These are phyloP conservation scores for Dactylonectria estremocensis DNA, from an alignment of 2,329 filamentous ascomycete genomes.

Conservation along the genomic window DNA sequence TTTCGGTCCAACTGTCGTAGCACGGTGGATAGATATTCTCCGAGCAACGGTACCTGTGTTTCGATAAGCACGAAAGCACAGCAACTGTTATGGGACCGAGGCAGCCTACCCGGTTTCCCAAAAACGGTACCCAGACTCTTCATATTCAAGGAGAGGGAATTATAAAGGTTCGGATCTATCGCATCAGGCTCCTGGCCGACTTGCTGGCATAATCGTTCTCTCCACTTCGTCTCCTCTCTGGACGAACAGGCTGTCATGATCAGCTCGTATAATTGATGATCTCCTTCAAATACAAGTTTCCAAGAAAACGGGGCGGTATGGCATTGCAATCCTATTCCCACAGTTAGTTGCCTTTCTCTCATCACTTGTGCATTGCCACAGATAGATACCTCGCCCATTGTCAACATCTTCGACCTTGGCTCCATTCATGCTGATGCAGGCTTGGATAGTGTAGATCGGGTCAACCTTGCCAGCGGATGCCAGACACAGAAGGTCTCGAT, in stretches of 20 bases:
- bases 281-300: conserved; percentile 89
- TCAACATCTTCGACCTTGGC: conserved; percentile 80
- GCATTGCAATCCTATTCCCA: conserved; percentile 81
- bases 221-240: conserved; percentile 87
- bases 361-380: not conserved
- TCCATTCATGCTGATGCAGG: conserved; percentile 78
- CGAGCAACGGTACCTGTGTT: conserved; percentile 72
- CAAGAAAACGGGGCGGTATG: conserved; percentile 89
- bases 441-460: conserved; percentile 80
- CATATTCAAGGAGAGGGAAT: conserved; percentile 78
- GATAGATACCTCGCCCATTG: conserved; percentile 77
- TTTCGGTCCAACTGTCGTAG: conserved; percentile 80
- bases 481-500: conserved; percentile 83
- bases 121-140: conserved; percentile 83
- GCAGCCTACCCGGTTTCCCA: conserved; percentile 74
- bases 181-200: conserved; percentile 64
- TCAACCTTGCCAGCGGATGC: conserved; percentile 77
- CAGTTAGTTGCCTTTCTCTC: not conserved
- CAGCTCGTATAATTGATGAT: conserved; percentile 84
- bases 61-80: conserved; percentile 23
- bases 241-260: conserved; percentile 89
- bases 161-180: conserved; percentile 67
- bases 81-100: not conserved
- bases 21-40: conserved; percentile 83
- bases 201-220: conserved; percentile 72